Evolutionary conservation across 306 rosid genomes (phyloP), one percentile per base, ranked within the genome.

Genomic region (Datisca glomerata): DNA sequence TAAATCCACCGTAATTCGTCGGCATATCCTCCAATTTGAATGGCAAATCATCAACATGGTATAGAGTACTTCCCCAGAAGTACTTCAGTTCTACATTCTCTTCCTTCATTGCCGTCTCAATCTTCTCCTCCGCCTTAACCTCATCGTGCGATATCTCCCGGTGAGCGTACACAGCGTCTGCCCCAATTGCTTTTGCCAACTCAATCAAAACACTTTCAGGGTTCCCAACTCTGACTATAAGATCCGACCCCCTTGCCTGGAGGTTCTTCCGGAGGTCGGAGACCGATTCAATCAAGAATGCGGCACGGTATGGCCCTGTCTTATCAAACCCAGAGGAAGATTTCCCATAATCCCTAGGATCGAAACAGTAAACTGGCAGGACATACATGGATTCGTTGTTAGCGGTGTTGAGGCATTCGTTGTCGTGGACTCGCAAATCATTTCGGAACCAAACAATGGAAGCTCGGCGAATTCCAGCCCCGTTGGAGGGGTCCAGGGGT

Each of bases 1-100:
- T 85, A 53, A 91, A 91, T 9, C 74, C 92, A 3, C 94, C 84
- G 31, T 84, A 74, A 29, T 76, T 78, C 0, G 94, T 53, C 3
- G 96, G 98, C 93, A 84, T 84, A 9, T 80, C 92, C 68, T 80
- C 98, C 69, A 91, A 34, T 12, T 71, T 49, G 31, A 84, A 84
- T 11, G 96, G 94, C 65, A 91, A 71, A 63, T 91, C 98, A 12
- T 91, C 96, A 25, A 60, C 22, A 41, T 91, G 98, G 41, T 65
- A 80, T 74, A 91, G 47, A 24, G 98, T 91, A 34, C 96, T 84
- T 3, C 98, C 98, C 98, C 98, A 84, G 24, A 73, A 80, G 69
- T 73, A 84, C 81, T 84, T 84, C 3, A 91, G 57, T 57, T 91
- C 96, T 45, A 85, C 74, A 61, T 69, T 78, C 71, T 85, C 96